Evolutionary conservation across 306 rosid genomes (phyloP).

Genomic region (Erythrophleum fordii): DNA sequence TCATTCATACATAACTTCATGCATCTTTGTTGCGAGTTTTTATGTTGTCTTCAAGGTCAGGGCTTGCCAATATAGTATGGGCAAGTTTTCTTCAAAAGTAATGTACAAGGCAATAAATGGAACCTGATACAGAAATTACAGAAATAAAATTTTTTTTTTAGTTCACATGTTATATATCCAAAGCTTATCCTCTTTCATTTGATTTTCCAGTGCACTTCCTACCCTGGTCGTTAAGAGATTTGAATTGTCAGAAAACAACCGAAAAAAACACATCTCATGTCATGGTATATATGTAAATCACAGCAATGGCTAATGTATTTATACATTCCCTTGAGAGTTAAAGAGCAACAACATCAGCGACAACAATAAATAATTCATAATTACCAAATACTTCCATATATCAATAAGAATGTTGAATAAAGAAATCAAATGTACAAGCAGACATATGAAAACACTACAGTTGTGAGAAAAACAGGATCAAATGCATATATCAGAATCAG

Average conservation of each 20-base stretch:
- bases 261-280: not conserved
- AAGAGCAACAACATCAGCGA: not conserved
- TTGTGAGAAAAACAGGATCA: not conserved
- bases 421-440: not conserved
- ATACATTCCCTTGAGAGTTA: not conserved
- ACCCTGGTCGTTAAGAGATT: not conserved
- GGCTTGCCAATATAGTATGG: slow-evolving; percentile 16
- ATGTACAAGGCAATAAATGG: slow-evolving; percentile 27
- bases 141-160: not conserved
- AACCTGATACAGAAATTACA: slow-evolving; percentile 6
- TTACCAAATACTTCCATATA: not conserved
- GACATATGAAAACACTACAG: not conserved
- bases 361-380: slow-evolving; percentile 6
- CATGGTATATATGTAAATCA: not conserved
- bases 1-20: not conserved
- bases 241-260: slow-evolving; percentile 17
- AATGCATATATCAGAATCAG: slow-evolving; percentile 11
- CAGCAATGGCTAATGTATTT: not conserved
- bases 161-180: not conserved
- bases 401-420: slow-evolving; percentile 1
- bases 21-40: slow-evolving; percentile 15
- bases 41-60: slow-evolving; percentile 11
- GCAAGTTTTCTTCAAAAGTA: slow-evolving; percentile 12
- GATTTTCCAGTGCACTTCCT: not conserved
- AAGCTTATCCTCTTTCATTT: slow-evolving; percentile 29